Evolutionary conservation across 2,329 filamentous ascomycete species (phyloP).

Genomic region (Chaetomium globosum): DNA sequence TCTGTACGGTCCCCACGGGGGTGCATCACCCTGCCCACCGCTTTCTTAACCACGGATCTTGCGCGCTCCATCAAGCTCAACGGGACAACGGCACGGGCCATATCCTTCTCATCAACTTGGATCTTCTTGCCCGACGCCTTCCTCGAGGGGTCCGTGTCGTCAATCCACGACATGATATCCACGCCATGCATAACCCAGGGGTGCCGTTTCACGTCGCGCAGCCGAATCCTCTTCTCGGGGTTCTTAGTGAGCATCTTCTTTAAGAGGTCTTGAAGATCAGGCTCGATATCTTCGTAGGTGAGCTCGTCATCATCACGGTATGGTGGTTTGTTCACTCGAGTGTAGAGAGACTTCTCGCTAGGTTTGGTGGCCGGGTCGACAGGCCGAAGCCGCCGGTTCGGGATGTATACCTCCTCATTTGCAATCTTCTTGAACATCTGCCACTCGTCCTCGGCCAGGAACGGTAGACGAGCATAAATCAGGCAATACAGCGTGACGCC

Average conservation of each 20-base stretch:
- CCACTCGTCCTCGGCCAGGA: slow-evolving; percentile 87
- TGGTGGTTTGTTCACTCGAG: slow-evolving; percentile 62
- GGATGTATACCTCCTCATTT: slow-evolving; percentile 89
- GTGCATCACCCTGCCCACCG: slow-evolving; percentile 65
- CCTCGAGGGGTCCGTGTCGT: slow-evolving; percentile 84
- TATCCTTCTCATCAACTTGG: slow-evolving; percentile 86
- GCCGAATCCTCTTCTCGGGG: slow-evolving; percentile 80
- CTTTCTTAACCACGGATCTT: slow-evolving; percentile 73
- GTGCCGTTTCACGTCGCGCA: slow-evolving; percentile 91
- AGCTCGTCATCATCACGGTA: slow-evolving; percentile 78
- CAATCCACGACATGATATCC: slow-evolving; percentile 76
- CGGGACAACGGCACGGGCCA: slow-evolving; percentile 86
- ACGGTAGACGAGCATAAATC: slow-evolving; percentile 90
- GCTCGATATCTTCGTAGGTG: slow-evolving; percentile 82
- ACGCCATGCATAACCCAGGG: slow-evolving; percentile 85
- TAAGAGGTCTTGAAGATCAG: slow-evolving; percentile 77
- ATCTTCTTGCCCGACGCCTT: slow-evolving; percentile 81
- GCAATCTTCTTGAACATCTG: slow-evolving; percentile 91
- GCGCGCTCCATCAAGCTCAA: slow-evolving; percentile 85
- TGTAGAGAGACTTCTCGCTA: slow-evolving; percentile 57
- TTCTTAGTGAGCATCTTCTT: slow-evolving; percentile 83
- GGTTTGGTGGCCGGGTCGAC: slow-evolving; percentile 64
- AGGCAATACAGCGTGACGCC: slow-evolving; percentile 96
- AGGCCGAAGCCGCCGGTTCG: slow-evolving; percentile 77
- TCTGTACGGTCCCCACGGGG: slow-evolving; percentile 61